Evolutionary conservation across 805 yeast genomes (phyloP), one percentile per base, ranked within the genome.

Genomic region (Wickerhamiella dianesei): DNA sequence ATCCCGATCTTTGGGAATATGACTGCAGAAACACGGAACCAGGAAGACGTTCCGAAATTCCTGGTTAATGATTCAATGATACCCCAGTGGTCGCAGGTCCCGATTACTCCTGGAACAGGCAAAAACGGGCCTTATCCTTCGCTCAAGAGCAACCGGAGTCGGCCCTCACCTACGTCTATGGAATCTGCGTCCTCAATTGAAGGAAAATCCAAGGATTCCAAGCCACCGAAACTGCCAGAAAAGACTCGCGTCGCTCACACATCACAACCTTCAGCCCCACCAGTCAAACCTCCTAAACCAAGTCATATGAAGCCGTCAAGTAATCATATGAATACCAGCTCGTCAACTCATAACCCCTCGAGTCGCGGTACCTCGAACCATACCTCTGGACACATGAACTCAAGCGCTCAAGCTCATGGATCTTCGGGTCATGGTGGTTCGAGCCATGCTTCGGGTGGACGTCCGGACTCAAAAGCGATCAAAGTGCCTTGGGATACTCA

Each of bases 61-160:
- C 42, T 53, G 29, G 53, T 52, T 44, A 40, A 48, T 43, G 51
- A 52, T 20, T 41, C 19, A 21, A 43, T 48, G 19, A 52, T 53
- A 41, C 56, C 56, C 5, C 25, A 37, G n/a, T 45, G 50, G 6
- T 21, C 32, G 16, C 48, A 49, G 21, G 45, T 53, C 17, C 48
- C 55, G n/a, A 37, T 46, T 35, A 53, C 48, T 25, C 53, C 56
- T 1, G 51, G 51, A 4, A 40, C 50, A 8, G 48, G 50, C 40
- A 41, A 37, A 14, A 16, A 49, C 13, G 56, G 56, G 6, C 56
- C 56, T 35, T 53, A 53, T 35, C 56, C 56, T 9, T 18, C 43
- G 6, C 19, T 52, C 21, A 25, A 17, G 9, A 48, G 49, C 32
- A 25, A 25, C 32, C 32, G 32, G 12, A 25, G 32, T 12, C 32